Conservation (phyloP, 2,329 filamentous ascomycete genomes). For the Xylaria sp. region DNA sequence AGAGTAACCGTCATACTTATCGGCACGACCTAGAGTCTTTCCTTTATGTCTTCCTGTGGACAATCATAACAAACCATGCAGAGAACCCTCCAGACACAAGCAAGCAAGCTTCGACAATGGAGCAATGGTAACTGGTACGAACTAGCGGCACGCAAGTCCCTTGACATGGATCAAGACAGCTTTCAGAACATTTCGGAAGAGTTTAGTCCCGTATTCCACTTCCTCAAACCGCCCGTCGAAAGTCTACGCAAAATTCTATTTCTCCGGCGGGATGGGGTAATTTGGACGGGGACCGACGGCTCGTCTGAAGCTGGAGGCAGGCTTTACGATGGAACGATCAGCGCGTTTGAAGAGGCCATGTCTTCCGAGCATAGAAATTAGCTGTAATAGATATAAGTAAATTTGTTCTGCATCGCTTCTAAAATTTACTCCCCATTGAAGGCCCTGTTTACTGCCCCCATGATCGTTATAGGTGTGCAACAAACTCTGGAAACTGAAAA, state of each 20-base stretch:
- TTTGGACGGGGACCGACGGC: conserved; percentile 39
- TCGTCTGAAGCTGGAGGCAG: conserved; percentile 32
- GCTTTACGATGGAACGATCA: conserved; percentile 43
- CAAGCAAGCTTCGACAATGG: conserved; percentile 40
- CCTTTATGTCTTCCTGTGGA: conserved; percentile 43
- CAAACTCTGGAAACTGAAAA: no score
- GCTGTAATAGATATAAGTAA: no score
- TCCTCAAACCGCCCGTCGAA: conserved; percentile 37
- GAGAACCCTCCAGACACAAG: conserved; percentile 36
- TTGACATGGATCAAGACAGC: conserved; percentile 34
- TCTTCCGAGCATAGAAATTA: no score
- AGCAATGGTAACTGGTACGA: conserved; percentile 35
- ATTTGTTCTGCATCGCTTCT: no score
- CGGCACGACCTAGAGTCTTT: conserved; percentile 44
- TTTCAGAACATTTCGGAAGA: conserved; percentile 39
- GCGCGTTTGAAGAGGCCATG: conserved; percentile 50
- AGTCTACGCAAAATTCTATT: conserved; percentile 38
- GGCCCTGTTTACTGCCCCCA: no score
- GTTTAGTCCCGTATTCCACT: conserved; percentile 36
- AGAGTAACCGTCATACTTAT: conserved; percentile 39
- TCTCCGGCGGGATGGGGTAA: conserved; percentile 30
- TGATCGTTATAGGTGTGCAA: no score
- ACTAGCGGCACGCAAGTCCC: conserved; percentile 36
- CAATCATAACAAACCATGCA: conserved; percentile 38
- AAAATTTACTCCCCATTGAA: no score